Evolutionary conservation across 2,329 filamentous ascomycete genomes (phyloP).

Genomic region (Cladosporium halotolerans): DNA sequence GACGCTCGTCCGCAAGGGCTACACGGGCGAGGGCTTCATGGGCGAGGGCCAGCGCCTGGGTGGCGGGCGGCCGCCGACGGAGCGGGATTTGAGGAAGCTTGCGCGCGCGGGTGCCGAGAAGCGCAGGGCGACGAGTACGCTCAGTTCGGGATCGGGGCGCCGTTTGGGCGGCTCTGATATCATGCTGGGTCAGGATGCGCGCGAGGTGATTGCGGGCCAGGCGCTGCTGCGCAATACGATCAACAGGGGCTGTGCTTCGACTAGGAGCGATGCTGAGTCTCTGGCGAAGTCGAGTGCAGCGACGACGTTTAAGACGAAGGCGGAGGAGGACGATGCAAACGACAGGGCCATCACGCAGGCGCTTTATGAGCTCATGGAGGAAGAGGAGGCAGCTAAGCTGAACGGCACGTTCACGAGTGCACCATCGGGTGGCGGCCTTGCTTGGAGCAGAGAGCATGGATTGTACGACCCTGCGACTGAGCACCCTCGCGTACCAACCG

Average conservation of each 20-base stretch:
- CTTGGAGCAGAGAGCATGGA: slow-evolving; percentile 33
- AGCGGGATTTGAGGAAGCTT: slow-evolving; percentile 66
- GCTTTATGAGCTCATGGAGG: slow-evolving; percentile 77
- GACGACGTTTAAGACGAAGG: slow-evolving; percentile 74
- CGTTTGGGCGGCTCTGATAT: slow-evolving; percentile 61
- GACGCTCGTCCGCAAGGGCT: slow-evolving; percentile 69
- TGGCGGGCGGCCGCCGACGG: slow-evolving; percentile 51
- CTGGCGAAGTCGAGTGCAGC: slow-evolving; percentile 61
- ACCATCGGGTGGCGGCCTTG: slow-evolving; percentile 42
- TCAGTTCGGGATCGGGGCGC: slow-evolving; percentile 59
- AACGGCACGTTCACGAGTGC: slow-evolving; percentile 52
- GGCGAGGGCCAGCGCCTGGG: slow-evolving; percentile 69
- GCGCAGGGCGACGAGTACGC: slow-evolving; percentile 42
- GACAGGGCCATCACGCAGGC: slow-evolving; percentile 80
- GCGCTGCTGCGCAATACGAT: slow-evolving; percentile 59
- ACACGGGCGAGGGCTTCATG: slow-evolving; percentile 84
- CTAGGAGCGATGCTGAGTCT: slow-evolving; percentile 58
- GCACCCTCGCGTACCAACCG: slow-evolving; percentile 17
- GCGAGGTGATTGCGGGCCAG: slow-evolving; percentile 65
- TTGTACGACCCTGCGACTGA: slow-evolving; percentile 24
- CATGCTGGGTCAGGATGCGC: slow-evolving; percentile 59
- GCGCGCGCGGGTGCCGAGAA: slow-evolving; percentile 65
- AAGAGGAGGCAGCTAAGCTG: slow-evolving; percentile 55
- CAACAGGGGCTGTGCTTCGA: slow-evolving; percentile 69
- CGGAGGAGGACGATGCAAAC: slow-evolving; percentile 83